Conservation (phyloP, 345 rosid genomes). For the Populus pruinosa region DNA sequence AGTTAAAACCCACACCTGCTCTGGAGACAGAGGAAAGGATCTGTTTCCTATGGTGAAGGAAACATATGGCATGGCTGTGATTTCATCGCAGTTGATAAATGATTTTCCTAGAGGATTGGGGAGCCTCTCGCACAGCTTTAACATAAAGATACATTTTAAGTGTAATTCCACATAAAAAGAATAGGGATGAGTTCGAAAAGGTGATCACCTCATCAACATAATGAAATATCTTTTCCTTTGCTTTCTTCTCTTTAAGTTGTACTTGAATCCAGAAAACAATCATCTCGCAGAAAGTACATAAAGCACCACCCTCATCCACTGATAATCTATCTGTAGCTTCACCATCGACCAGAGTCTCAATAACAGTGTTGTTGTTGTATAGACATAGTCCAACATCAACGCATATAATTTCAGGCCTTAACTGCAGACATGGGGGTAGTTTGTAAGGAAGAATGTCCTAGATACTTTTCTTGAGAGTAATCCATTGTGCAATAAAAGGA, state of each 20-base stretch:
- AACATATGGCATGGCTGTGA: slow-evolving; percentile 40
- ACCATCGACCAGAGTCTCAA: slow-evolving; percentile 30
- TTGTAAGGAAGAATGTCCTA: neutral
- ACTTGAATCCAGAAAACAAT: slow-evolving; percentile 48
- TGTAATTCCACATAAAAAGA: neutral
- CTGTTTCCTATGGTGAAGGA: slow-evolving; percentile 47
- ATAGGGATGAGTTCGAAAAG: neutral
- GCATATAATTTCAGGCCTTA: slow-evolving; percentile 47
- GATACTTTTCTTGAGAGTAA: neutral
- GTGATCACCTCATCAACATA: slow-evolving; percentile 40
- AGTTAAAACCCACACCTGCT: slow-evolving; percentile 32
- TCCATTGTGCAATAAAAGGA: neutral
- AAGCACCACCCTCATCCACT: slow-evolving; percentile 14
- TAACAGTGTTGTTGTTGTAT: slow-evolving; percentile 22
- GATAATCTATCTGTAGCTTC: slow-evolving; percentile 4
- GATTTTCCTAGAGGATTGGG: slow-evolving; percentile 47
- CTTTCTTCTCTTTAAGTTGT: slow-evolving; percentile 44
- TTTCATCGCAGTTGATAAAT: slow-evolving; percentile 39
- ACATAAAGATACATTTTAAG: neutral
- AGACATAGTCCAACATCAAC: slow-evolving; percentile 47
- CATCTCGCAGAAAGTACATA: slow-evolving; percentile 54
- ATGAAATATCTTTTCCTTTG: slow-evolving; percentile 41
- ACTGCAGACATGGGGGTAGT: slow-evolving; percentile 24
- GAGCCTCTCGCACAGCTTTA: slow-evolving; percentile 47
- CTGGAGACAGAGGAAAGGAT: slow-evolving; percentile 43